A percentile compares a stretch with the other conserved stretches of the same genome.
phyloP scores from a whole-genome alignment of 139 green algal genomes.

The Penium margaritaceum region DNA sequence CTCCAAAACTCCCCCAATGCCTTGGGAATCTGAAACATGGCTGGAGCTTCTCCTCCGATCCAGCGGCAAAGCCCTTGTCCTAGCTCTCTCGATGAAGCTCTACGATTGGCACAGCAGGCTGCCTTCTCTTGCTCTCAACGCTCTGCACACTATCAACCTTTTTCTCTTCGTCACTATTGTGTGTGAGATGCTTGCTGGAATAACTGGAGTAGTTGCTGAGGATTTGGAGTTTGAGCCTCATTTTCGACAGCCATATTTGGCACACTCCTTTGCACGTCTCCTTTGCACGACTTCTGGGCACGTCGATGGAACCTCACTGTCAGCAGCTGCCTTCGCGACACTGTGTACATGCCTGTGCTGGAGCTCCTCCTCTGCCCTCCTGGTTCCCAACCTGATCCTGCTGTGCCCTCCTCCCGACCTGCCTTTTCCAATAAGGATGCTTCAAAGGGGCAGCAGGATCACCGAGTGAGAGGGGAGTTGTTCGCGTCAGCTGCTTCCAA shows the following conservation, averaged over 20 bases:
- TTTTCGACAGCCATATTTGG: slow-evolving; percentile 16
- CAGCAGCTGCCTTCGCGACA: slow-evolving; percentile 14
- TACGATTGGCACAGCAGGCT: neutral
- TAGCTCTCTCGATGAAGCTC: neutral
- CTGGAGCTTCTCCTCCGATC: no score
- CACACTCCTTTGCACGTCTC: slow-evolving; percentile 16
- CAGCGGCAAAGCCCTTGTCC: neutral
- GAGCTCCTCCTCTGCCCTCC: no score
- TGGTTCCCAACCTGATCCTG: no score
- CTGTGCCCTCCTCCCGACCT: no score
- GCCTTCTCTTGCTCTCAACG: neutral
- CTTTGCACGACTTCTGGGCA: slow-evolving; percentile 35
- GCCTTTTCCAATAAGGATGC: no score
- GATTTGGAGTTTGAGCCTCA: neutral
- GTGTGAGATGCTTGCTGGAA: neutral
- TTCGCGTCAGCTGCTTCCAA: no score
- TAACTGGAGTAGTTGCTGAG: neutral
- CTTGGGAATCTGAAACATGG: no score
- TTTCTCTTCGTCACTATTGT: slow-evolving; percentile 13
- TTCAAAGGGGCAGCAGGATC: no score
- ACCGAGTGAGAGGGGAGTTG: no score
- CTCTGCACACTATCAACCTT: slow-evolving; percentile 11
- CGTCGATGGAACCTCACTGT: slow-evolving; percentile 29
- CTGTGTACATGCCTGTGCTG: slow-evolving; percentile 22
- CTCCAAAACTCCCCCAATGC: neutral